A percentile compares a stretch with the other conserved stretches of the same genome.
phyloP scores from a whole-genome alignment of 2,329 filamentous ascomycete species.

The Apiospora koreana region DNA sequence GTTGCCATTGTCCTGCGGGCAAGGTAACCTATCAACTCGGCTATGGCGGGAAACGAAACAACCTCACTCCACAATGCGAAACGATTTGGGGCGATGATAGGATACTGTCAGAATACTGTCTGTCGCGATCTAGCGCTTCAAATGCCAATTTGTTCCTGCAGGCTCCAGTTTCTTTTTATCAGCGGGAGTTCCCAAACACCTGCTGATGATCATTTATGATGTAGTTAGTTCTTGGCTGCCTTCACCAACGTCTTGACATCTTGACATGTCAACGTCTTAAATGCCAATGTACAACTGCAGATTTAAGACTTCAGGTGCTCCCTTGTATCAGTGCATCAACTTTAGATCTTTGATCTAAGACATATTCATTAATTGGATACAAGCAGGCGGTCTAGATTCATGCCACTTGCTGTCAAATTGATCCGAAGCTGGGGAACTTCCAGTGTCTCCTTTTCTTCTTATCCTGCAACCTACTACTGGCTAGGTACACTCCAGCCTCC shows the following conservation, averaged over 20 bases:
- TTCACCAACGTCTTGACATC: background rate
- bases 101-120: background rate
- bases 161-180: background rate
- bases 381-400: background rate
- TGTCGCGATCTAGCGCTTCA: background rate
- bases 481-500: too few species aligned
- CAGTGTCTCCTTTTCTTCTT: too few species aligned
- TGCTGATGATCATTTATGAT: background rate
- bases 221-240: background rate
- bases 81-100: background rate
- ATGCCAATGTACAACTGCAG: background rate
- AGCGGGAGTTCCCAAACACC: background rate
- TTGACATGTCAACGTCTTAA: too few species aligned
- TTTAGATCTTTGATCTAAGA: background rate
- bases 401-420: background rate
- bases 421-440: too few species aligned
- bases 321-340: too few species aligned
- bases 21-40: background rate
- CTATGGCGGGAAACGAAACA: conserved; percentile 6
- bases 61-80: background rate
- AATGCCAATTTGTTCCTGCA: background rate
- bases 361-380: background rate
- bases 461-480: background rate
- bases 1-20: background rate
- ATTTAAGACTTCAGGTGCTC: background rate